Conservation (phyloP, 352 stramenopile species). For the Peronospora tabacina region DNA sequence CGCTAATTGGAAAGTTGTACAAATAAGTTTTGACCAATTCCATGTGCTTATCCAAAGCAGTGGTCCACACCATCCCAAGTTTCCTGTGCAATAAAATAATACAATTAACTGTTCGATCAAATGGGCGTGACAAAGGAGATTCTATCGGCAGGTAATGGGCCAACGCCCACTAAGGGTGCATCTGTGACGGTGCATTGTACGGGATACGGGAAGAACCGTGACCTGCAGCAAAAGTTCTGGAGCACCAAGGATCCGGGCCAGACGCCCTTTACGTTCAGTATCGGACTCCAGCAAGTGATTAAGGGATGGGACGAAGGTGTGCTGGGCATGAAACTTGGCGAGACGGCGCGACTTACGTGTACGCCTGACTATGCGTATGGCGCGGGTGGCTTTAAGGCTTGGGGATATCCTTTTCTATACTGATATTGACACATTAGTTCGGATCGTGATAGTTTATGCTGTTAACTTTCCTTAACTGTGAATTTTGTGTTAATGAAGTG, state of each 20-base stretch:
- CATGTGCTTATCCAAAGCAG: no score
- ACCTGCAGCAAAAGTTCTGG: slow-evolving; percentile 90
- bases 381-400: slow-evolving; percentile 85
- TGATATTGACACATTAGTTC: not conserved
- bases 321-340: slow-evolving; percentile 77
- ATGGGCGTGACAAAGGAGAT: slow-evolving; percentile 71
- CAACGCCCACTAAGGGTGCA: slow-evolving; percentile 44
- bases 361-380: slow-evolving; percentile 95
- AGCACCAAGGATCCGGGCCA: slow-evolving; percentile 93
- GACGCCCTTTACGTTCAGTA: slow-evolving; percentile 88
- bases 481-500: slow-evolving; percentile 15
- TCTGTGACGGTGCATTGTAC: slow-evolving; percentile 81
- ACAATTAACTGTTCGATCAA: not conserved
- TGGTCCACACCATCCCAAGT: no score
- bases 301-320: slow-evolving; percentile 94
- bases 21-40: no score
- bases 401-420: slow-evolving; percentile 78
- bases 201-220: slow-evolving; percentile 66
- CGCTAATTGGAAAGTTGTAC: no score
- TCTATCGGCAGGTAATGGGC: slow-evolving; percentile 43
- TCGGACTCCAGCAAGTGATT: slow-evolving; percentile 91
- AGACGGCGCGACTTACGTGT: slow-evolving; percentile 88
- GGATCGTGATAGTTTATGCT: slow-evolving; percentile 1
- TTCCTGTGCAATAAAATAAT: no score
- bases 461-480: slow-evolving; percentile 32